A percentile compares a stretch with the other conserved stretches of the same genome.
phyloP scores from a whole-genome alignment of 2,329 filamentous ascomycete species.

The Leptodontidium sp. region DNA sequence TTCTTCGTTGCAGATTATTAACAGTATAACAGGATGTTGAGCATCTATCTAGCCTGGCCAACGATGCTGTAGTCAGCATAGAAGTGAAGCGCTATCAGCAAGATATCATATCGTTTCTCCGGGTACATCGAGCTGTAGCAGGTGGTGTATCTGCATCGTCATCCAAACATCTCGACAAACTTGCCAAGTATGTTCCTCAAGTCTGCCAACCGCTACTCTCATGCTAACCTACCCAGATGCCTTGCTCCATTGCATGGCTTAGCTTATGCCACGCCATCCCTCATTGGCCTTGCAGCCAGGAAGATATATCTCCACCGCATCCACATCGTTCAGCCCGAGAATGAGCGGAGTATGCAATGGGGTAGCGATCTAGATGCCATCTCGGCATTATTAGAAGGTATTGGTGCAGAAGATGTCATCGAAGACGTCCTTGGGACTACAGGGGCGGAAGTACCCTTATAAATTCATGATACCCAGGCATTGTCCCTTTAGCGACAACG shows the following conservation, averaged over 20 bases:
- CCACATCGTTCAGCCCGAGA: constrained; percentile 69
- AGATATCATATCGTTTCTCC: constrained; percentile 86
- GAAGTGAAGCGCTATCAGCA: constrained; percentile 86
- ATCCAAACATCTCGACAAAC: constrained; percentile 76
- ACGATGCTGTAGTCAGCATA: constrained; percentile 70
- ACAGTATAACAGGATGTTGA: constrained; percentile 43
- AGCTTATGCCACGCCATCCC: constrained; percentile 82
- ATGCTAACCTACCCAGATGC: constrained; percentile 55
- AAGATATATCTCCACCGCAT: constrained; percentile 93
- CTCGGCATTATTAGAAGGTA: constrained; percentile 67
- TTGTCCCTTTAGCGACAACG: neutral
- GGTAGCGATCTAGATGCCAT: constrained; percentile 81
- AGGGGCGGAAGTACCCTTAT: constrained; percentile 64
- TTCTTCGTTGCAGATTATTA: constrained; percentile 19
- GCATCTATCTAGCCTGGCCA: constrained; percentile 56
- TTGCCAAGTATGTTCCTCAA: constrained; percentile 61
- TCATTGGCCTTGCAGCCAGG: constrained; percentile 81
- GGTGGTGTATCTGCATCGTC: constrained; percentile 80
- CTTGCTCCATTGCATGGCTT: constrained; percentile 84
- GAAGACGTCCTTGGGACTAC: constrained; percentile 65
- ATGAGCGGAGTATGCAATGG: constrained; percentile 92
- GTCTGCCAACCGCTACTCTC: neutral
- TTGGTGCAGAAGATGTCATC: constrained; percentile 69
- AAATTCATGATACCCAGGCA: neutral
- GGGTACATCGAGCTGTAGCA: constrained; percentile 84